phyloP scores from a whole-genome alignment of 257 asterid species.

The Solanum medicagineum region DNA sequence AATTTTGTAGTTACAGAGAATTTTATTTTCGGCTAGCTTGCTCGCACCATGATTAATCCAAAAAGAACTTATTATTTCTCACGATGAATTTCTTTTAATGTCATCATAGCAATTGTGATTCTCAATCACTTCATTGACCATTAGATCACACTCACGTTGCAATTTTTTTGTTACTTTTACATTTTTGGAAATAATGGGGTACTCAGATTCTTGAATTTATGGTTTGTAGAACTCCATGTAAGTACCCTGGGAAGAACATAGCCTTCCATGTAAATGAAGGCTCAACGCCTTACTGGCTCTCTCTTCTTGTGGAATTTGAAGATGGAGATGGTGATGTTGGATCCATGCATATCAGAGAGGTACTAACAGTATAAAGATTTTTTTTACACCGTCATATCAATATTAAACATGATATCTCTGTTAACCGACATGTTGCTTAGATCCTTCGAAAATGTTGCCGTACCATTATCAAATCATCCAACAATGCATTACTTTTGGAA shows the following conservation, averaged over 20 bases:
- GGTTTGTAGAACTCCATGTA: conserved; percentile 68
- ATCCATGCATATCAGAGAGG: conserved; percentile 91
- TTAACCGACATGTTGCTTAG: background rate
- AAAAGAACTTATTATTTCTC: background rate
- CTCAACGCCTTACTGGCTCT: conserved; percentile 80
- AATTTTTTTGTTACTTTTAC: background rate
- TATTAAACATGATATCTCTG: background rate
- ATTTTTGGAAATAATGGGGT: background rate
- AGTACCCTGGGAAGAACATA: conserved; percentile 66
- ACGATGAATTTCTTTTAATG: no score
- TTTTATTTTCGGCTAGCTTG: background rate
- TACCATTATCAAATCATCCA: no score
- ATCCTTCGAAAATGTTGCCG: background rate
- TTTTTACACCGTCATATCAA: background rate
- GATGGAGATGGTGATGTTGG: conserved; percentile 93
- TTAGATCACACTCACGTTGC: background rate
- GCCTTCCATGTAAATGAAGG: conserved; percentile 95
- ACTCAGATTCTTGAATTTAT: background rate
- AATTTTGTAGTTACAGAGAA: background rate
- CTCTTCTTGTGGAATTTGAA: conserved; percentile 78
- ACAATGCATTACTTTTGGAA: background rate
- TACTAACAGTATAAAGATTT: background rate
- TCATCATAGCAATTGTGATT: background rate
- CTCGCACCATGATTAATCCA: background rate
- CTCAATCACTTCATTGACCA: background rate